These are phyloP conservation scores for Phytophthora capsici DNA, from an alignment of 352 stramenopile genomes.

Conservation along the genomic window DNA sequence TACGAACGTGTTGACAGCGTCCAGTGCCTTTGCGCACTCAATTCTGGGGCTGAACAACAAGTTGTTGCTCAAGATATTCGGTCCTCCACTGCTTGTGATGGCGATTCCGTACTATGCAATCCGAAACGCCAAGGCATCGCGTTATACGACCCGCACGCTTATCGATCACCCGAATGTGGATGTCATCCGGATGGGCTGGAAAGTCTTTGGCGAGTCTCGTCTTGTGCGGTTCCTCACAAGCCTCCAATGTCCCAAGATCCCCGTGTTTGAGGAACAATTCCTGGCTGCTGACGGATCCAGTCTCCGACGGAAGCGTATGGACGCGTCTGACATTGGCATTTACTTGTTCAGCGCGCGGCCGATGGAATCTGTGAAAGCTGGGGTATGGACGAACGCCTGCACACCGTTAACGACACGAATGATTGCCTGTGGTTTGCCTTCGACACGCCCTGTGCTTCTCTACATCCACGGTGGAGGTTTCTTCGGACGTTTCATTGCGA, in stretches of 20 bases:
- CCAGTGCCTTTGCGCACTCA: slow-evolving; percentile 79
- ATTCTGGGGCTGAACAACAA: slow-evolving; percentile 73
- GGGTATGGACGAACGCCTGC: slow-evolving; percentile 72
- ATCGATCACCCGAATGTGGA: slow-evolving; percentile 87
- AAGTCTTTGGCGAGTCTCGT: slow-evolving; percentile 82
- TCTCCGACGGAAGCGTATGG: slow-evolving; percentile 39
- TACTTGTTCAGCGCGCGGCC: slow-evolving; percentile 75
- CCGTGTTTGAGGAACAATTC: slow-evolving; percentile 74
- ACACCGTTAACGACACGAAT: slow-evolving; percentile 64
- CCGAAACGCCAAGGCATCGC: slow-evolving; percentile 71
- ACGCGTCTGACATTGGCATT: slow-evolving; percentile 70
- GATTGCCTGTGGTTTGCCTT: slow-evolving; percentile 74
- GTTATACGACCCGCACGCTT: slow-evolving; percentile 77
- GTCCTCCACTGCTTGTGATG: slow-evolving; percentile 60
- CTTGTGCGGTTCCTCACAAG: slow-evolving; percentile 73
- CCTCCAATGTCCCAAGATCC: slow-evolving; percentile 66
- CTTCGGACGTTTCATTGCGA: slow-evolving; percentile 89
- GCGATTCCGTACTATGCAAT: slow-evolving; percentile 87
- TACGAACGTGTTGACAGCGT: slow-evolving; percentile 78
- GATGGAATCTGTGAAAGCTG: slow-evolving; percentile 62
- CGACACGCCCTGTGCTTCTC: slow-evolving; percentile 71
- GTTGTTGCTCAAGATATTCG: slow-evolving; percentile 63
- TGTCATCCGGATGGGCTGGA: slow-evolving; percentile 86
- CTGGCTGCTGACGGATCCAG: slow-evolving; percentile 52
- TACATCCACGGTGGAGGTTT: slow-evolving; percentile 91